A percentile compares a stretch with the other conserved stretches of the same genome.
phyloP scores from a whole-genome alignment of 2,329 filamentous ascomycete genomes.

The Dothideomycetes sp. region DNA sequence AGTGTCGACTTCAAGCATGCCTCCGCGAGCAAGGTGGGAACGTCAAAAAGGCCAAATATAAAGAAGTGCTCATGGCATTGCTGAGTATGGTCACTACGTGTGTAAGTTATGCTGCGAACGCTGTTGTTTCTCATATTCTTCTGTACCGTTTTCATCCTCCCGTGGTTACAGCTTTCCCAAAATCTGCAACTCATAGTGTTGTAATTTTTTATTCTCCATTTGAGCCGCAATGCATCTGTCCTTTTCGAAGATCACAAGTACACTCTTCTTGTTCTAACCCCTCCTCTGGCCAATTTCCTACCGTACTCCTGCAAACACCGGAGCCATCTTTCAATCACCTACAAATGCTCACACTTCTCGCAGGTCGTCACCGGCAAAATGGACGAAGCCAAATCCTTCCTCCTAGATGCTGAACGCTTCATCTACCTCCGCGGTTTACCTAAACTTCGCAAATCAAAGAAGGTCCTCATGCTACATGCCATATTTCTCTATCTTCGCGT shows the following conservation, averaged over 20 bases:
- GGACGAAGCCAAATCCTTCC: slow-evolving; percentile 22
- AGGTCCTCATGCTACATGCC: slow-evolving; percentile 28
- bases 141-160: no score
- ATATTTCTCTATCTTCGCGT: slow-evolving; percentile 28
- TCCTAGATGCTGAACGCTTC: slow-evolving; percentile 27
- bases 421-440: slow-evolving; percentile 25
- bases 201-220: no score
- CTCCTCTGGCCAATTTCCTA: no score
- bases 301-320: no score
- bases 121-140: no score
- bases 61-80: slow-evolving; percentile 7
- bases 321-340: background rate
- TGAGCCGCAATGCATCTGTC: no score
- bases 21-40: slow-evolving; percentile 3
- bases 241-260: no score
- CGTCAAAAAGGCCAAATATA: slow-evolving; percentile 6
- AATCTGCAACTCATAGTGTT: no score
- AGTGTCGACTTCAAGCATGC: slow-evolving; percentile 4
- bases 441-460: slow-evolving; percentile 25
- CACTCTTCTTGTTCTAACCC: no score
- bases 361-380: slow-evolving; percentile 13
- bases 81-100: slow-evolving; percentile 8
- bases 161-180: no score
- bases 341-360: background rate
- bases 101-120: no score